These are phyloP conservation scores for Leishmania tropica DNA, from an alignment of 208 protist species.

Conservation along the genomic window DNA sequence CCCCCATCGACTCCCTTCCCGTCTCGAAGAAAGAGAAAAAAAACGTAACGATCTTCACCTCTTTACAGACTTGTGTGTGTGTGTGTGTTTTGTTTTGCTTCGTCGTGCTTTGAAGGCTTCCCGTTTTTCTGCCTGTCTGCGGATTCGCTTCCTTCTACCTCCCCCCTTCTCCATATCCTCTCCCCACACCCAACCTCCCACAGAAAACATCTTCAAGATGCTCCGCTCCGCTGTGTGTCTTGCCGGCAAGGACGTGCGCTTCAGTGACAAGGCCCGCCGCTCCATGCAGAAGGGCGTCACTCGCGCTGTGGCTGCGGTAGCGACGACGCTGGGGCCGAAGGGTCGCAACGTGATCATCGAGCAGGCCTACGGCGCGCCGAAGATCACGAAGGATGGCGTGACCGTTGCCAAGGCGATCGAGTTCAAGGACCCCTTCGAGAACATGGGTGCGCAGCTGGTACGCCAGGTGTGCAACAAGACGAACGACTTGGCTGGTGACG, in stretches of 20 bases:
- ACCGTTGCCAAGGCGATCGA: conserved; percentile 99
- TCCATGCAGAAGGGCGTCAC: conserved; percentile 96
- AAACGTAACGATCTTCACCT: neutral
- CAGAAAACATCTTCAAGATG: conserved; percentile 30
- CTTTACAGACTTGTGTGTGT: conserved; percentile 7
- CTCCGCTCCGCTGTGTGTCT: conserved; percentile 53
- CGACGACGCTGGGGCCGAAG: conserved; percentile 98
- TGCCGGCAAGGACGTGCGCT: conserved; percentile 95
- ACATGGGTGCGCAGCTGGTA: conserved; percentile 99
- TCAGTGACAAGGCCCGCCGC: conserved; percentile 91
- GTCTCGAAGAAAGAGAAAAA: neutral
- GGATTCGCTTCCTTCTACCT: neutral
- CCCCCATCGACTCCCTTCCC: too few relatives aligned
- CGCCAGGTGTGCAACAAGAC: conserved; percentile 97
- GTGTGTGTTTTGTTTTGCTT: conserved; percentile 1
- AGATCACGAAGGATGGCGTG: conserved; percentile 99
- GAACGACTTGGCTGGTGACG: conserved; percentile 98
- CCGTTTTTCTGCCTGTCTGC: neutral
- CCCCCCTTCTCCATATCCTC: neutral
- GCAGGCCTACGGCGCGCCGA: conserved; percentile 96
- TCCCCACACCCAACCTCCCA: neutral
- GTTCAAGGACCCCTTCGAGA: conserved; percentile 97
- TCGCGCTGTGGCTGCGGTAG: conserved; percentile 95
- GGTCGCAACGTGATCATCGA: conserved; percentile 99
- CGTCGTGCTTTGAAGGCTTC: neutral